Percentiles rank a stretch among this genome's conserved stretches.
Conservation (phyloP, 116 monocot species). For the Thalassia testudinum region DNA sequence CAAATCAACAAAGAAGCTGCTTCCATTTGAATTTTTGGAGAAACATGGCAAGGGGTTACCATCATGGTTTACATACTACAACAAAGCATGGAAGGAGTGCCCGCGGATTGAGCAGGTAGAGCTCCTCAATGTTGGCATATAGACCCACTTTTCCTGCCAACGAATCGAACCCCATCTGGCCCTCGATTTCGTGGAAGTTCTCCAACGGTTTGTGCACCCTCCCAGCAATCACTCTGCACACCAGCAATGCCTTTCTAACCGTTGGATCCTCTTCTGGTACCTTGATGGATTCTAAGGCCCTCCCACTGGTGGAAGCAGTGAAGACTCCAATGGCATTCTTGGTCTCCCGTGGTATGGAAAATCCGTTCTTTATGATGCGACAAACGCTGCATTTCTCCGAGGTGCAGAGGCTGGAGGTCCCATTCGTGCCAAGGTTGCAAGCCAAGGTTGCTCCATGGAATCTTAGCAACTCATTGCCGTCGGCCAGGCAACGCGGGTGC, state of each 20-base stretch:
- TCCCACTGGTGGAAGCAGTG: conserved; percentile 66
- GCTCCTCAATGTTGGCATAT: conserved; percentile 70
- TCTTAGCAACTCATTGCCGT: conserved; percentile 71
- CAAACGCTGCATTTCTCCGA: conserved; percentile 58
- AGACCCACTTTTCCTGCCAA: conserved; percentile 64
- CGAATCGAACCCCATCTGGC: conserved; percentile 63
- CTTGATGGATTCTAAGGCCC: conserved; percentile 49
- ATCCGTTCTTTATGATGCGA: conserved; percentile 56
- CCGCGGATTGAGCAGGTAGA: conserved; percentile 72
- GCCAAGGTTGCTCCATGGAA: conserved; percentile 54
- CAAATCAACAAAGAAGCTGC: too few species aligned
- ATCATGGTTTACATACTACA: conserved; percentile 36
- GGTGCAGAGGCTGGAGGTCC: conserved; percentile 43
- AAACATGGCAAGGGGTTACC: too few species aligned
- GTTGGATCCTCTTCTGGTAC: conserved; percentile 13
- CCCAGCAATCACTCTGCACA: conserved; percentile 84
- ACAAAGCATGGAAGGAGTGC: conserved; percentile 82
- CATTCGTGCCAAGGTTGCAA: conserved; percentile 49
- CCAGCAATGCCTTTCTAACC: conserved; percentile 46
- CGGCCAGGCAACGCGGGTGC: conserved; percentile 85
- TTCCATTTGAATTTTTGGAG: too few species aligned
- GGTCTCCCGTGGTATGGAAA: conserved; percentile 40
- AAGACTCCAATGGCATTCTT: conserved; percentile 58
- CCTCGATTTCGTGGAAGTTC: conserved; percentile 37
- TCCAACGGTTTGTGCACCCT: conserved; percentile 80